Evolutionary conservation across 371 early-diverging fungal species (phyloP), one percentile per base, ranked within the genome.

Genomic region (Mucor mucedo): DNA sequence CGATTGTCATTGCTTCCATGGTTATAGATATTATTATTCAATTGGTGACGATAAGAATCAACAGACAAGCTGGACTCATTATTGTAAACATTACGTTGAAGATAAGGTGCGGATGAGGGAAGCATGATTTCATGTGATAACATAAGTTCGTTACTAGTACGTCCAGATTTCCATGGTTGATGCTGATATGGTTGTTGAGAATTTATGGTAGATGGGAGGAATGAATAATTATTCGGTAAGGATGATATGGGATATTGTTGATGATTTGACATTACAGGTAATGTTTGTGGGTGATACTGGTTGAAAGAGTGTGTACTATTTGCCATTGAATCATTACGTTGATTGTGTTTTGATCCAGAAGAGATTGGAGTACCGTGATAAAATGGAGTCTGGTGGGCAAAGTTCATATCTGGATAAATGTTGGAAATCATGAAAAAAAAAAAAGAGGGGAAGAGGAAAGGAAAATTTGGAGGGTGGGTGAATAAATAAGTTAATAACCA

Each of bases 401-500:
- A 52, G 35, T 40, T 52, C 60, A 60, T 60, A 39, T 41, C 60
- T 35, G 60, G 30, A 41, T 52, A 60, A 41, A 60, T 41, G 47
- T 47, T 47, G 47, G 21, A 16, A 47, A 47, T 21, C 47, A 47
- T 47, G 7, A 30, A 50, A 52, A 48, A 47, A 30, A 50, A 52
- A 48, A 47, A 44, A 21, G 44, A 42, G 29, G 52, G n/a, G 49
- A 53, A 27, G 30, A 30, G 30, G 47, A 52, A 32, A 60, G 14
- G 33, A 14, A 60, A 32, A 28, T 5, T 40, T 38, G 13, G n/a
- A 29, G n/a, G 16, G 28, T 28, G 11, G 1, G 32, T 4, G 35
- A 8, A 52, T n/a, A 52, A 52, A 35, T 52, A n/a, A 32, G 40
- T 32, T 45, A 57, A 45, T 33, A 57, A 57, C 29, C 57, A 45